A percentile compares a stretch with the other conserved stretches of the same genome.
Evolutionary conservation across 495 filamentous ascomycete species (phyloP).

Genomic region (Neurospora sublineolata): DNA sequence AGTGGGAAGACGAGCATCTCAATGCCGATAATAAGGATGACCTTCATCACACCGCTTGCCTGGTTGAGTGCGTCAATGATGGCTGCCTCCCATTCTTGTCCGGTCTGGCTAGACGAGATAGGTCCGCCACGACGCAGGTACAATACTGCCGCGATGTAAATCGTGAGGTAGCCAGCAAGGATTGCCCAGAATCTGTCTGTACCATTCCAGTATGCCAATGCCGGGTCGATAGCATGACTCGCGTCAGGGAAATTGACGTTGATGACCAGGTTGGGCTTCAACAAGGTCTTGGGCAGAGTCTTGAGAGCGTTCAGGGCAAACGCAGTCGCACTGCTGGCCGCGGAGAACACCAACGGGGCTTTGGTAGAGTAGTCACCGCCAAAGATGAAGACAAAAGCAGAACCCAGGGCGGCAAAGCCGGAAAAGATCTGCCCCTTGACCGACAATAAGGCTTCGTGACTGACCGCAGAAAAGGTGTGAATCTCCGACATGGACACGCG

Average conservation of each 20-base stretch:
- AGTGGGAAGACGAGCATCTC: conserved; percentile 97
- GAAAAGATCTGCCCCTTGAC: conserved; percentile 26
- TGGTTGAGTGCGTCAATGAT: conserved; percentile 79
- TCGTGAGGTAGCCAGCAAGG: conserved; percentile 63
- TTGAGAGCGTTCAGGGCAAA: conserved; percentile 8
- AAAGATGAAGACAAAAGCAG: conserved; percentile 18
- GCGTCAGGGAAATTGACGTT: conserved; percentile 34
- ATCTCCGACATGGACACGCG: conserved; percentile 30
- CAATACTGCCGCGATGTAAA: conserved; percentile 58
- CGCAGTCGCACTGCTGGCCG: not conserved
- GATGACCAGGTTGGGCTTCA: conserved; percentile 37
- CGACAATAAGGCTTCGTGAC: conserved; percentile 31
- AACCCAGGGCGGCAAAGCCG: conserved; percentile 13
- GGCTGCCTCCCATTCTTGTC: conserved; percentile 61
- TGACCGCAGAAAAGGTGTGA: conserved; percentile 37
- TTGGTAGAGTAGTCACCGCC: conserved; percentile 22
- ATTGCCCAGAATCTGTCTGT: conserved; percentile 72
- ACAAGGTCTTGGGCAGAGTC: conserved; percentile 6
- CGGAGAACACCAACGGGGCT: conserved; percentile 4
- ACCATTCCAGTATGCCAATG: conserved; percentile 63
- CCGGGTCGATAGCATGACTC: conserved; percentile 37
- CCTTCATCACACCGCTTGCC: conserved; percentile 93
- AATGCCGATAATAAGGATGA: conserved; percentile 95
- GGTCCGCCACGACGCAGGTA: conserved; percentile 64
- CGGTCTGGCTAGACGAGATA: conserved; percentile 50